Percentiles rank a stretch among this genome's conserved stretches.
Evolutionary conservation across 2,329 filamentous ascomycete species (phyloP).

Genomic region (Fusarium austroafricanum): DNA sequence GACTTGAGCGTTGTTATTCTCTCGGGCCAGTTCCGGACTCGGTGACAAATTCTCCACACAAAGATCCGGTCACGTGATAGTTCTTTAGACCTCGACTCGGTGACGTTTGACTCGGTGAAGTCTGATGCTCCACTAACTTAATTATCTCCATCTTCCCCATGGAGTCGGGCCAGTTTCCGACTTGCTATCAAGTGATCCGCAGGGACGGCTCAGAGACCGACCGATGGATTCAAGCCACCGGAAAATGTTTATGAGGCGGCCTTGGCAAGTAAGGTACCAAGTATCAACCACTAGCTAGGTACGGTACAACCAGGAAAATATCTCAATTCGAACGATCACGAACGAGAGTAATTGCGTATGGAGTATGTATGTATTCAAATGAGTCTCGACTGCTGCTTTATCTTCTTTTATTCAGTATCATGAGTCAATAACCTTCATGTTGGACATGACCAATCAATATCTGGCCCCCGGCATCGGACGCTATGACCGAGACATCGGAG

Average conservation of each 20-base stretch:
- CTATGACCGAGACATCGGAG: slow-evolving; percentile 20
- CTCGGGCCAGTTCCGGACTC: slow-evolving; percentile 34
- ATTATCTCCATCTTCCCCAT: background rate
- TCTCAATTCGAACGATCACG: background rate
- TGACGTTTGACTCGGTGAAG: too few relatives aligned
- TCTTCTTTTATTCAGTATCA: background rate
- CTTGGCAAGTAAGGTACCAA: background rate
- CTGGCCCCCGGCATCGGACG: slow-evolving; percentile 14
- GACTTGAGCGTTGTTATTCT: slow-evolving; percentile 33
- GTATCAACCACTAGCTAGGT: background rate
- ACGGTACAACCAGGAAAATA: too few relatives aligned
- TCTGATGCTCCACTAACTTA: too few relatives aligned
- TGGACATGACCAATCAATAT: background rate
- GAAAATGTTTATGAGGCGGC: background rate
- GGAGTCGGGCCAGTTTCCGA: slow-evolving; percentile 23
- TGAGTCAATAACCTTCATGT: background rate
- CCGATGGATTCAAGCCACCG: background rate
- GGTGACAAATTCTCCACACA: slow-evolving; percentile 1
- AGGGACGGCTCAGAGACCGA: background rate
- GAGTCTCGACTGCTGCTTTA: too few relatives aligned
- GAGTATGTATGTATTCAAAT: background rate
- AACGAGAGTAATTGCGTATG: background rate
- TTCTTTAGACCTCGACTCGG: too few relatives aligned
- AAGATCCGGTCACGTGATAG: slow-evolving; percentile 26
- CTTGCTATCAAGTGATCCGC: slow-evolving; percentile 2